phyloP scores from a whole-genome alignment of 2,329 filamentous ascomycete genomes.

The Trichophaea hybrida region DNA sequence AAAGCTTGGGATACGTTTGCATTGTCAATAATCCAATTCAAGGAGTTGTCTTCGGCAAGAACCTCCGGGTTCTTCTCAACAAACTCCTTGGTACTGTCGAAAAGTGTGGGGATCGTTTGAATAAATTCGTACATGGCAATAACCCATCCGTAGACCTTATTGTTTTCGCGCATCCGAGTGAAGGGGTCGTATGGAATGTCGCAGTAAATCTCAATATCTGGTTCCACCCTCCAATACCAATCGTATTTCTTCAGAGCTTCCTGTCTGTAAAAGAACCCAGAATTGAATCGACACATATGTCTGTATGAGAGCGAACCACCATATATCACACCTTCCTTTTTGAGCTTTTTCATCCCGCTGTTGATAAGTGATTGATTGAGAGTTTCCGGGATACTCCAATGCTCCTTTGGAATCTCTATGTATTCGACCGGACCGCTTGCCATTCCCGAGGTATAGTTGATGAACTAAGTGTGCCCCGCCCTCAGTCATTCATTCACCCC shows the following conservation, averaged over 20 bases:
- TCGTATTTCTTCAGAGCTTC: constrained; percentile 22
- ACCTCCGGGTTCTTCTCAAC: constrained; percentile 22
- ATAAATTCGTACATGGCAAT: constrained; percentile 26
- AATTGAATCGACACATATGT: constrained; percentile 19
- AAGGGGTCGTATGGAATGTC: constrained; percentile 25
- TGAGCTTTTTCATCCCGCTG: constrained; percentile 20
- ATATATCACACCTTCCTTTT: constrained; percentile 20
- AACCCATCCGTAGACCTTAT: constrained; percentile 26
- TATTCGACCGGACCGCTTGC: constrained; percentile 25
- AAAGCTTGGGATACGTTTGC: constrained; percentile 7
- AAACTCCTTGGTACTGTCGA: constrained; percentile 24
- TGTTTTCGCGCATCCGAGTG: constrained; percentile 24
- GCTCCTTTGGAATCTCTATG: constrained; percentile 17
- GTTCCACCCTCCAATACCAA: constrained; percentile 27
- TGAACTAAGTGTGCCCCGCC: constrained; percentile 18
- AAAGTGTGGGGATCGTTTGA: constrained; percentile 26
- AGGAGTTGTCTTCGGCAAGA: constrained; percentile 23
- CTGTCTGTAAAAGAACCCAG: constrained; percentile 25
- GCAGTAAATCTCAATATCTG: constrained; percentile 26
- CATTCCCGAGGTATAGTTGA: constrained; percentile 21
- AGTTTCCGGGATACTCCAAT: constrained; percentile 21
- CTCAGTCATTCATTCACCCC: not conserved
- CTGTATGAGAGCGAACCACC: constrained; percentile 23
- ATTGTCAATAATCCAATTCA: constrained; percentile 25
- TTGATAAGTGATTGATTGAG: constrained; percentile 18